phyloP scores from a whole-genome alignment of 2,329 filamentous ascomycete species.

The Aspergillus pseudoviridinutans region DNA sequence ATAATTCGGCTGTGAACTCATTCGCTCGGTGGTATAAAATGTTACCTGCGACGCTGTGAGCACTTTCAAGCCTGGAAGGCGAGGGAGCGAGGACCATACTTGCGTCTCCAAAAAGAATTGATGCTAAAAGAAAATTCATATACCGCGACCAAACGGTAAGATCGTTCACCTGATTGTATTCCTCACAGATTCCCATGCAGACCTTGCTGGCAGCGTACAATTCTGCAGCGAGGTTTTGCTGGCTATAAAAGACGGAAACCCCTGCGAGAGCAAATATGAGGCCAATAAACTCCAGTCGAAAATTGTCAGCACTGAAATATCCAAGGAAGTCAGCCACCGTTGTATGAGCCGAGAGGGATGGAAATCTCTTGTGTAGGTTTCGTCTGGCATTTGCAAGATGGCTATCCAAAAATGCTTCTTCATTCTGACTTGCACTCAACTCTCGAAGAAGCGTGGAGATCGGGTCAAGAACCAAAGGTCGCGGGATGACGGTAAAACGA shows the following conservation, averaged over 20 bases:
- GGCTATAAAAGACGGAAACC: conserved; percentile 2
- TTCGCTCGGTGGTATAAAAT: neutral
- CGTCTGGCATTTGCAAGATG: too few species aligned
- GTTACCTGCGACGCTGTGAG: neutral
- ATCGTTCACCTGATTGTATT: too few species aligned
- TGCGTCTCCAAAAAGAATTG: conserved; percentile 16
- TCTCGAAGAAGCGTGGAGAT: neutral
- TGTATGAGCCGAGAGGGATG: neutral
- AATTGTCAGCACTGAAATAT: conserved; percentile 12
- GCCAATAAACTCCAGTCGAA: conserved; percentile 23
- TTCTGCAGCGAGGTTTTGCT: conserved; percentile 9
- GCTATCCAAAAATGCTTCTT: too few species aligned
- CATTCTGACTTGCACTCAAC: neutral
- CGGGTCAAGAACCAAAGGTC: neutral
- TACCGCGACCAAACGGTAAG: conserved; percentile 18
- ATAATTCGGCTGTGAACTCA: neutral
- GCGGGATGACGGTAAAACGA: neutral
- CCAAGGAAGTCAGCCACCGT: conserved; percentile 2
- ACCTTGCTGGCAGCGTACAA: conserved; percentile 18
- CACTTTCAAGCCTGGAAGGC: neutral
- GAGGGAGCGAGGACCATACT: conserved; percentile 11
- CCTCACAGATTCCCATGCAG: conserved; percentile 12
- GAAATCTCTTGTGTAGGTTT: too few species aligned
- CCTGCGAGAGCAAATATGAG: conserved; percentile 18
- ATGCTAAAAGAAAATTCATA: conserved; percentile 11